A percentile compares a stretch with the other conserved stretches of the same genome.
Conservation (phyloP, 164 flowering plant genomes). For the Piper betle region DNA sequence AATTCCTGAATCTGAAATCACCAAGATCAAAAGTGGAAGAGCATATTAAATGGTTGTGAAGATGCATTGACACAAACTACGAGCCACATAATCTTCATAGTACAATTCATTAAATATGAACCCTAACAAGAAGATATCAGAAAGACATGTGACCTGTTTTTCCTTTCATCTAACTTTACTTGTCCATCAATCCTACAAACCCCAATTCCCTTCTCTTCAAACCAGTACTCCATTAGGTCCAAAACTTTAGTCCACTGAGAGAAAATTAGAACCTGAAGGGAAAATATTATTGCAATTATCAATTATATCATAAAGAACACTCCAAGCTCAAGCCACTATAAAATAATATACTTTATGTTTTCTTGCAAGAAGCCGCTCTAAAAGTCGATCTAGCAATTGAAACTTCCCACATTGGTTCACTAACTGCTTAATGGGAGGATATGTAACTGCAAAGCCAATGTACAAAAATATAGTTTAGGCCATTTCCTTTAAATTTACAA, state of each 20-base stretch:
- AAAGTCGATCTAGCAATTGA: constrained; percentile 56
- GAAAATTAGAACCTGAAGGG: constrained; percentile 74
- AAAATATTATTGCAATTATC: neutral
- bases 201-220: constrained; percentile 64
- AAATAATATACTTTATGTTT: constrained; percentile 59
- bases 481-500: neutral
- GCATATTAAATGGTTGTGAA: neutral
- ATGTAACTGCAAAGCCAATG: constrained; percentile 30
- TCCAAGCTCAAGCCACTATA: too few relatives aligned
- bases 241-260: constrained; percentile 91
- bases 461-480: constrained; percentile 2
- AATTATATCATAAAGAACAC: neutral
- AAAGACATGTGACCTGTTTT: constrained; percentile 44
- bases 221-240: constrained; percentile 85
- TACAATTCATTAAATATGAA: neutral
- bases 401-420: constrained; percentile 94
- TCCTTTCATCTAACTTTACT: constrained; percentile 65
- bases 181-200: constrained; percentile 91
- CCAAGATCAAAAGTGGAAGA: neutral
- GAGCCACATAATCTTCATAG: neutral
- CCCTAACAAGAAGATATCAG: neutral
- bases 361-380: constrained; percentile 38
- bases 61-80: too few relatives aligned
- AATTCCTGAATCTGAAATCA: constrained; percentile 67
- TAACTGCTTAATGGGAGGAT: constrained; percentile 77